A percentile compares a stretch with the other conserved stretches of the same genome.
phyloP scores from a whole-genome alignment of 1,284 basidiomycete species.

The Meripilus lineatus region DNA sequence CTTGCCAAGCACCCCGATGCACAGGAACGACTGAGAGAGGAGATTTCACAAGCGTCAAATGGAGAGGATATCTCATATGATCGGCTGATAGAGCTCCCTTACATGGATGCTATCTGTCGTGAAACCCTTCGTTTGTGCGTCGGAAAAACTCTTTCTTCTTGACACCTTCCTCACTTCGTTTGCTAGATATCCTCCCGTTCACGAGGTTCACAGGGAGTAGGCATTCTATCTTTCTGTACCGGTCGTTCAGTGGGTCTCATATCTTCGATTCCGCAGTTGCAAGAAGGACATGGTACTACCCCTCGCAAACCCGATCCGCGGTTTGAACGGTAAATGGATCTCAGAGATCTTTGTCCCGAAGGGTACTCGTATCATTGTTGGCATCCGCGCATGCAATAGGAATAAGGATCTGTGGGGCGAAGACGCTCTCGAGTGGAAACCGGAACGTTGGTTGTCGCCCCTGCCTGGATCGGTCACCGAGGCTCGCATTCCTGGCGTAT shows the following conservation, averaged over 20 bases:
- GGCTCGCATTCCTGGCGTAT: constrained; percentile 17
- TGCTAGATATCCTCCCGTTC: constrained; percentile 10
- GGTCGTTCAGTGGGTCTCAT: background rate
- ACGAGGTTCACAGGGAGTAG: constrained; percentile 9
- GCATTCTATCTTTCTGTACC: background rate
- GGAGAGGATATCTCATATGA: constrained; percentile 15
- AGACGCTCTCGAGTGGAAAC: constrained; percentile 19
- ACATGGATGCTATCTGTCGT: constrained; percentile 19
- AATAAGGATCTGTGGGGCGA: constrained; percentile 43
- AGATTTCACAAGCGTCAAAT: constrained; percentile 13
- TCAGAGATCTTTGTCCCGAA: constrained; percentile 39
- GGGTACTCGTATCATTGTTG: constrained; percentile 36
- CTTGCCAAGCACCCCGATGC: constrained; percentile 16
- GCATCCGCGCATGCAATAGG: constrained; percentile 39
- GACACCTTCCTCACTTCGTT: no score
- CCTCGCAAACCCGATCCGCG: constrained; percentile 37
- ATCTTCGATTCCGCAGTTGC: constrained; percentile 9
- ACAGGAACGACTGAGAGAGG: constrained; percentile 19
- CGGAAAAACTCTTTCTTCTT: background rate
- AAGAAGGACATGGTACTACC: constrained; percentile 49
- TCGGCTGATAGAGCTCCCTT: constrained; percentile 17
- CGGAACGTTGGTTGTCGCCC: constrained; percentile 17
- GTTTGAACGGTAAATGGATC: constrained; percentile 31
- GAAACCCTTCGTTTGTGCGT: constrained; percentile 21
- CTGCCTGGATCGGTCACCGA: constrained; percentile 13